These are phyloP conservation scores for Fusarium gaditjirri DNA, from an alignment of 2,329 filamentous ascomycete species.

Conservation along the genomic window DNA sequence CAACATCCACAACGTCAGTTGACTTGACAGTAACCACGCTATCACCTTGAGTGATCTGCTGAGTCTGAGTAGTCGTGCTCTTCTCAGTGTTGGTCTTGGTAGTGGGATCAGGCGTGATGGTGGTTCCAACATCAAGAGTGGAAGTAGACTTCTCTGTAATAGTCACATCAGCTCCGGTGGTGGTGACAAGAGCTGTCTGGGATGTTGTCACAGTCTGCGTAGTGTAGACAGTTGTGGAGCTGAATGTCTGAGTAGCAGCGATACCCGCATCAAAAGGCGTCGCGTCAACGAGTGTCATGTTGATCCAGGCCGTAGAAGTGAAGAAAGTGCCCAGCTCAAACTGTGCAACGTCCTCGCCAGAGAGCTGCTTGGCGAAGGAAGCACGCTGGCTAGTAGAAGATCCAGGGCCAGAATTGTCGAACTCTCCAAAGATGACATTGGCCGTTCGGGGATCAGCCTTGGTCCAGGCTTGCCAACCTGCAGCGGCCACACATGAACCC, in stretches of 20 bases:
- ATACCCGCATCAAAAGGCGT: conserved; percentile 34
- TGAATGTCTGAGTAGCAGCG: conserved; percentile 9
- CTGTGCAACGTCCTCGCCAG: conserved; percentile 3
- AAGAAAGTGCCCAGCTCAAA: conserved; percentile 38
- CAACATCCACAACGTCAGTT: conserved; percentile 45
- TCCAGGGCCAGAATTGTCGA: conserved; percentile 34
- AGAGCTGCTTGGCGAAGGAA: conserved; percentile 35
- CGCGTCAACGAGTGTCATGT: conserved; percentile 33
- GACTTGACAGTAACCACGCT: conserved; percentile 44
- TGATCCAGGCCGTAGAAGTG: conserved; percentile 35
- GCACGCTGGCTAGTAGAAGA: conserved; percentile 32
- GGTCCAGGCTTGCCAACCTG: conserved; percentile 38
- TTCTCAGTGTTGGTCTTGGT: conserved; percentile 33
- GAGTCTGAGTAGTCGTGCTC: conserved; percentile 28
- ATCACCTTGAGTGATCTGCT: conserved; percentile 20
- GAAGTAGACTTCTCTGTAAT: conserved; percentile 30
- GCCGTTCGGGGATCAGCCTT: conserved; percentile 36
- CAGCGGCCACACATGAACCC: conserved; percentile 12
- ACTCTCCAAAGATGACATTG: conserved; percentile 36
- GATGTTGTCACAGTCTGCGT: conserved; percentile 29
- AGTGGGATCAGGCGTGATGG: conserved; percentile 30
- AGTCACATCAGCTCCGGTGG: conserved; percentile 16
- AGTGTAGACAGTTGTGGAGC: conserved; percentile 33
- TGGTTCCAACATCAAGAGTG: conserved; percentile 34
- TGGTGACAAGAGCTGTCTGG: conserved; percentile 31